Evolutionary conservation across 2,329 filamentous ascomycete species (phyloP), one percentile per base, ranked within the genome.

Genomic region (Xylariaceae sp.): DNA sequence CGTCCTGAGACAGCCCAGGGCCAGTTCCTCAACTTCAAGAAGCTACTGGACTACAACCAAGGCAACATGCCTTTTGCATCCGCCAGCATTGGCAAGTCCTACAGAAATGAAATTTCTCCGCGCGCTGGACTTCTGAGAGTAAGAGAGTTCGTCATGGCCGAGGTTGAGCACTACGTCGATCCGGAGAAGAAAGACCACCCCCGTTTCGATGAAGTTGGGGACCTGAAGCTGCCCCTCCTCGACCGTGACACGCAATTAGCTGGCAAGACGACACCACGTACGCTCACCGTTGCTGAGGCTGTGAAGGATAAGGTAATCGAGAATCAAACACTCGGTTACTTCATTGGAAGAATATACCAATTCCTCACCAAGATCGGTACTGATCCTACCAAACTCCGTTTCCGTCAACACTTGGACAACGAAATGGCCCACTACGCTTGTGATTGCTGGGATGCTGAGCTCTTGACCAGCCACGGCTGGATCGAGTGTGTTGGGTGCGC

Each of bases 401-500:
- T 97, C 81, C 84, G 94, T 63, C 92, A 99, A 72, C 94, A 99
- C 73, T 96, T 97, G 90, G 60, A 51, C 52, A 82, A 82, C 62
- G 79, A 82, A 65, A 82, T 82, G 45, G 80, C 94, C n/a, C 94
- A 97, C 72, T 99, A 97, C 68, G 94, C 94, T 43, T 82, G 85
- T 48, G 94, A 97, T 75, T 97, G 94, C 75, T 97, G 92, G 92
- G 94, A 97, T 70, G 91, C 90, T 14, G 92, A 97, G 71, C 76
- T 97, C 48, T 77, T 87, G 57, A 96, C 89, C 51, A 91, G 87
- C 53, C 91, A 92, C 64, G 94, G 94, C 68, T 99, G 94, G 94
- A 89, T 97, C 55, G 94, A 99, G 76, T 97, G 92, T 69, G 92
- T 97, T 63, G 94, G 94, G 55, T 97, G 92, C 69, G 94, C 94